phyloP scores from a whole-genome alignment of 768 basidiomycete species.

The Leccinum fibrillosum region DNA sequence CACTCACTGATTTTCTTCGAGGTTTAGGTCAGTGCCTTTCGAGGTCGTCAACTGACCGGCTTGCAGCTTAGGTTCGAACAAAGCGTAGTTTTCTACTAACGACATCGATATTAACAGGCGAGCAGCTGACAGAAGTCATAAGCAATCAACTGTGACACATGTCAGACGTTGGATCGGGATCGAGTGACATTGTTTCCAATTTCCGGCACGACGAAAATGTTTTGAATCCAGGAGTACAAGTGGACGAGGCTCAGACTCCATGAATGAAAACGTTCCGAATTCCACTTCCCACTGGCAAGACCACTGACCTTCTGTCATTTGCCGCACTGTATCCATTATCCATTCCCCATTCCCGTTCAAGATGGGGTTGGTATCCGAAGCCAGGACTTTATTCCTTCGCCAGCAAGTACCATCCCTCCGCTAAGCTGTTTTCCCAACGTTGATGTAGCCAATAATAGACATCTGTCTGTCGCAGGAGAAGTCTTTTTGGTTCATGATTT shows the following conservation, averaged over 20 bases:
- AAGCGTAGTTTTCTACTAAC: neutral
- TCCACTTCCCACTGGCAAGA: neutral
- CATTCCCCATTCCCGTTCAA: neutral
- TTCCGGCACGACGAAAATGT: neutral
- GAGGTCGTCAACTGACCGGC: too few relatives aligned
- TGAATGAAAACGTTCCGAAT: neutral
- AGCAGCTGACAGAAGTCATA: neutral
- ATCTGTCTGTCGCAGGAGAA: neutral
- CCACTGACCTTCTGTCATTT: neutral
- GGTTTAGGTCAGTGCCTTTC: too few relatives aligned
- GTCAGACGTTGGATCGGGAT: neutral
- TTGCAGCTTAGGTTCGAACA: neutral
- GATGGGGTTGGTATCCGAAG: neutral
- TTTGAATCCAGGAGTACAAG: neutral
- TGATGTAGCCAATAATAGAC: neutral
- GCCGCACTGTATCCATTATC: neutral
- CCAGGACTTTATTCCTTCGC: neutral
- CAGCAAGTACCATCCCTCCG: neutral
- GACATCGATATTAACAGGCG: too few relatives aligned
- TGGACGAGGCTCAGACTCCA: neutral
- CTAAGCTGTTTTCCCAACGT: neutral
- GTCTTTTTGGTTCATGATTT: slow-evolving; percentile 4
- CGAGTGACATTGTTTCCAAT: neutral
- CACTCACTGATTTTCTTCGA: too few relatives aligned
- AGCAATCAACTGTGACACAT: neutral